Percentiles rank a stretch among this genome's conserved stretches.
These are phyloP conservation scores for Polysphondylium violaceum DNA, from an alignment of 78 protist genomes.

Conservation along the genomic window DNA sequence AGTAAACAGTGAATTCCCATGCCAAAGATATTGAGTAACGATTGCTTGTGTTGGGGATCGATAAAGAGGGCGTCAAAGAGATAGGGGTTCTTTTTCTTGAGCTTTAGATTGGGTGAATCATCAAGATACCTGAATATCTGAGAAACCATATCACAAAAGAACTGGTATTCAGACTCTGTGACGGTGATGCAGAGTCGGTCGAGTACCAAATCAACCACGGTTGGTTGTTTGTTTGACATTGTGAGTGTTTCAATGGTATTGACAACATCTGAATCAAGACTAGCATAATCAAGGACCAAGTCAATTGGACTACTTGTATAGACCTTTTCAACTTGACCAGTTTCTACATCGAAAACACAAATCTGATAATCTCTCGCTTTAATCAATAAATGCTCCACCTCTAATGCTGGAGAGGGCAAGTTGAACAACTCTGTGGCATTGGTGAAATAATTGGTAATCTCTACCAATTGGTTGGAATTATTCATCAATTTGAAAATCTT, in stretches of 20 bases:
- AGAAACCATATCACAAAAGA: conserved; percentile 57
- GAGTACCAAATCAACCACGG: background rate
- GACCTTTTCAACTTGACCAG: too few species aligned
- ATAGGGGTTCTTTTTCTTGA: conserved; percentile 27
- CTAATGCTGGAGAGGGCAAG: background rate
- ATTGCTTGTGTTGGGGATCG: background rate
- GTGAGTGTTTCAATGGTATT: conserved; percentile 37
- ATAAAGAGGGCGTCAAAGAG: conserved; percentile 7
- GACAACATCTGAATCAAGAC: conserved; percentile 14
- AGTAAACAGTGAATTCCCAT: conserved; percentile 31
- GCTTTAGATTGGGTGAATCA: conserved; percentile 32
- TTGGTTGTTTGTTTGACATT: conserved; percentile 31
- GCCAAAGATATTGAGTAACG: conserved; percentile 16
- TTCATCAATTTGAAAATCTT: too few species aligned
- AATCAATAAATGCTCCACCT: background rate
- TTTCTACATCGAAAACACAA: too few species aligned
- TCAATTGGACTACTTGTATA: background rate
- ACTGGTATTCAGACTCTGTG: conserved; percentile 7
- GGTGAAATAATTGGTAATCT: conserved; percentile 18
- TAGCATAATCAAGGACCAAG: conserved; percentile 26
- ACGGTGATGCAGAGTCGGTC: background rate
- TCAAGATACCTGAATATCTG: conserved; percentile 47
- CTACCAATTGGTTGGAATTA: background rate
- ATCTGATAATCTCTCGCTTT: too few species aligned
- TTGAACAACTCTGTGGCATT: too few species aligned